Percentiles rank a stretch among this genome's conserved stretches.
Conservation (phyloP, 768 basidiomycete genomes). For the Suillus cothurnatus region DNA sequence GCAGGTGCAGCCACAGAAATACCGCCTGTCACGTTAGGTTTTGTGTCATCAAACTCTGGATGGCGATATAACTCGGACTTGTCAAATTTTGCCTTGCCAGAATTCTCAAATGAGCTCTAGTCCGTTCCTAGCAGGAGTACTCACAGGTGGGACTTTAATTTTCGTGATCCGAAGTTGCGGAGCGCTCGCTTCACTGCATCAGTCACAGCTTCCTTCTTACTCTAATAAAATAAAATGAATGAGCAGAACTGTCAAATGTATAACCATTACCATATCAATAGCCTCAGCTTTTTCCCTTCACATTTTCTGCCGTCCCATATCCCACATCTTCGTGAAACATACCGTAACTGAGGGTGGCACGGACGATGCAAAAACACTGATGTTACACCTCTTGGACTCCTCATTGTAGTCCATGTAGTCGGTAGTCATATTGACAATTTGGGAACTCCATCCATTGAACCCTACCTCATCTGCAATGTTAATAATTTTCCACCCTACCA, state of each 20-base stretch:
- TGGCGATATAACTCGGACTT: slow-evolving; percentile 66
- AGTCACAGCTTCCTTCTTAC: slow-evolving; percentile 98
- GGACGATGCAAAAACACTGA: slow-evolving; percentile 82
- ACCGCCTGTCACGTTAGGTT: slow-evolving; percentile 23
- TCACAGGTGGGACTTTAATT: slow-evolving; percentile 81
- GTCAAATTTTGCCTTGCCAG: slow-evolving; percentile 64
- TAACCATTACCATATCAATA: slow-evolving; percentile 81
- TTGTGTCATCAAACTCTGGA: slow-evolving; percentile 63
- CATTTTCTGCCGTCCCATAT: slow-evolving; percentile 85
- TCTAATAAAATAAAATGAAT: slow-evolving; percentile 49
- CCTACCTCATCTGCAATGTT: slow-evolving; percentile 98
- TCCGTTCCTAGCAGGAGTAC: slow-evolving; percentile 29
- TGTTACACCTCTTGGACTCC: slow-evolving; percentile 62
- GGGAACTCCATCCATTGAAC: slow-evolving; percentile 95
- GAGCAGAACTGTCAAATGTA: slow-evolving; percentile 1
- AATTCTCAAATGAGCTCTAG: slow-evolving; percentile 12
- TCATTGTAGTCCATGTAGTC: slow-evolving; percentile 80
- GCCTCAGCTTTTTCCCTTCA: slow-evolving; percentile 83
- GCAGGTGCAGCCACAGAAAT: slow-evolving; percentile 3
- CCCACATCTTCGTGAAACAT: slow-evolving; percentile 93
- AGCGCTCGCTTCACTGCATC: slow-evolving; percentile 92
- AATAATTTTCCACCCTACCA: slow-evolving; percentile 98
- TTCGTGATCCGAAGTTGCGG: slow-evolving; percentile 89
- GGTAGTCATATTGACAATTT: slow-evolving; percentile 69
- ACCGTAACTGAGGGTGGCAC: slow-evolving; percentile 88